A percentile compares a stretch with the other conserved stretches of the same genome.
Conservation (phyloP, 441 rosid species). For the Eruca vesicaria region DNA sequence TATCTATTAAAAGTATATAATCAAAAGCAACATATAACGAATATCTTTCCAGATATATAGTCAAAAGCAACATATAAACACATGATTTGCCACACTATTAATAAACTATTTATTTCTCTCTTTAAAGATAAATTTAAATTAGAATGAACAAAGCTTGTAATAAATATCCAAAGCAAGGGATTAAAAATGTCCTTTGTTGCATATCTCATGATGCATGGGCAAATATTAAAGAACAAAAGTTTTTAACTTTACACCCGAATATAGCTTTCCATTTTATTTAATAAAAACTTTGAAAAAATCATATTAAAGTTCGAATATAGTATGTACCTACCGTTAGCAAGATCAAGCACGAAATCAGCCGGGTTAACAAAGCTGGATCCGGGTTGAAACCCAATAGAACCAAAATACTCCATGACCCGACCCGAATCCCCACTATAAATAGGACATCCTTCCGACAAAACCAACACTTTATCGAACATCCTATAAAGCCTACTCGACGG, state of each 20-base stretch:
- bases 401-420: slow-evolving; percentile 74
- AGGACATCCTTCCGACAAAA: slow-evolving; percentile 71
- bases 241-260: too few species aligned
- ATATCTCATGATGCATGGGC: slow-evolving; percentile 41
- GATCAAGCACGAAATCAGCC: slow-evolving; percentile 88
- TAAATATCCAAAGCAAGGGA: slow-evolving; percentile 17
- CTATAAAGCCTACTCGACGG: slow-evolving; percentile 78
- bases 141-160: slow-evolving; percentile 1
- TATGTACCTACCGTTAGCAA: slow-evolving; percentile 69
- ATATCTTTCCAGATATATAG: too few species aligned
- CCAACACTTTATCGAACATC: slow-evolving; percentile 82
- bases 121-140: not conserved
- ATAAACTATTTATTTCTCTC: not conserved
- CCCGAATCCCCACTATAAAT: slow-evolving; percentile 70
- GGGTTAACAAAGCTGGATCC: slow-evolving; percentile 66
- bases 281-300: slow-evolving; percentile 17
- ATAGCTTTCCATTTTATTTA: too few species aligned
- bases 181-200: slow-evolving; percentile 34
- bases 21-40: too few species aligned
- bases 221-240: not conserved
- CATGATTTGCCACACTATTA: slow-evolving; percentile 4
- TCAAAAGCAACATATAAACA: slow-evolving; percentile 6
- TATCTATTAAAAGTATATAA: not conserved
- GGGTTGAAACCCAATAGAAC: slow-evolving; percentile 56
- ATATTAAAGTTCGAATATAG: not conserved